Evolutionary conservation across 768 basidiomycete genomes (phyloP), one percentile per base, ranked within the genome.

Genomic region (Cystofilobasidium bisporidii): DNA sequence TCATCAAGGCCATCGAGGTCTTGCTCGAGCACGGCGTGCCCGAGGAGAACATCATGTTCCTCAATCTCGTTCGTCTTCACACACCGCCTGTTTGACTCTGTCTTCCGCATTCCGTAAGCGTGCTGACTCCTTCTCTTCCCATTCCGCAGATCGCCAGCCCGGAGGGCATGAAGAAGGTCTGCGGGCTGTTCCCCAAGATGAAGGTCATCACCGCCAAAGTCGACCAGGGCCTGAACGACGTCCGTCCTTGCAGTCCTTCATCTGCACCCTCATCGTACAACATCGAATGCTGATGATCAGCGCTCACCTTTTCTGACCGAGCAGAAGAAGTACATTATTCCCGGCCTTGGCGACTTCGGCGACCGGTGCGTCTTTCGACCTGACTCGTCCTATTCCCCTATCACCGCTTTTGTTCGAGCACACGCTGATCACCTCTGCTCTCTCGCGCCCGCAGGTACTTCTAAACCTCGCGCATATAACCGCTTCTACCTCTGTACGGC

Each of bases 171-270:
- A 83, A 81, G 62, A 85, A 82, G 36, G 91, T 94, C 77, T 89
- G 87, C 73, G 77, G 79, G 28, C 84, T 81, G 73, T 93, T 85
- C 75, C 91, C 91, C 2, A 79, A 80, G 57, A 77, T 90, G 32
- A 86, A 86, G 75, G 86, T 93, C 88, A 87, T 96, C 63, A 94
- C 92, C 15, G 92, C 92, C 2, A 94, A 92, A 91, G 90, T 97
- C 63, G 92, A 97, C 75, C 79, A 91, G 72, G 89, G 91, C 6
- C 82, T 97, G 61, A 92, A 97, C 72, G 89, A 89, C 14, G 64
- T 65, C 12, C 55, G 64, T 58, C n/a, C n/a, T n/a, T n/a, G n/a
- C n/a, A n/a, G n/a, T n/a, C n/a, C n/a, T n/a, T n/a, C n/a, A n/a
- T n/a, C n/a, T n/a, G n/a, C n/a, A n/a, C n/a, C n/a, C 36, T 36